Evolutionary conservation across 305 asterid genomes (phyloP).

Genomic region (Withania somnifera): DNA sequence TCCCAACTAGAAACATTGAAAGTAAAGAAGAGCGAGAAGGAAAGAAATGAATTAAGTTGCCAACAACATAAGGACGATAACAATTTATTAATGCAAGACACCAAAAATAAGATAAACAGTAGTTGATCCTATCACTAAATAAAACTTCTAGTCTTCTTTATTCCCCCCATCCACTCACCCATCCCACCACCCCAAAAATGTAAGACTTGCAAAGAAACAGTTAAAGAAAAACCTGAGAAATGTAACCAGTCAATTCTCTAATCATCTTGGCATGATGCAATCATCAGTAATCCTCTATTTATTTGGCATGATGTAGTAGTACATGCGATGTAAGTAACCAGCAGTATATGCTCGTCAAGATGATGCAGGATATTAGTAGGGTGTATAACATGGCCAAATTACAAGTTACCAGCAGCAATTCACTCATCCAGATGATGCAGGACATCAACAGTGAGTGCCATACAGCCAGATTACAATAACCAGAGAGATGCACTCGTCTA

Average conservation of each 20-base stretch:
- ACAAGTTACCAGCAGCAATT: neutral
- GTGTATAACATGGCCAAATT: neutral
- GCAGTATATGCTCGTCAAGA: neutral
- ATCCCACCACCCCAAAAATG: neutral
- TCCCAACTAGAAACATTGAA: neutral
- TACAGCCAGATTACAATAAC: conserved; percentile 6
- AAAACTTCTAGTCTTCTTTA: neutral
- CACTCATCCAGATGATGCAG: neutral
- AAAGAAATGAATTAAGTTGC: neutral
- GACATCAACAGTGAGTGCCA: neutral
- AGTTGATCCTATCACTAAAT: neutral
- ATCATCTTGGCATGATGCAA: neutral
- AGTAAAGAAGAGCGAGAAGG: neutral
- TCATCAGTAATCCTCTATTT: neutral
- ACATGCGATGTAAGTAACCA: neutral
- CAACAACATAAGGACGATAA: neutral
- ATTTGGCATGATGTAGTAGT: neutral
- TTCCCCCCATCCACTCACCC: no score
- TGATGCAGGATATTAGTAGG: neutral
- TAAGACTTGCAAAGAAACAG: neutral
- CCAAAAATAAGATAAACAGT: neutral
- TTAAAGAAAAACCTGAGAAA: neutral
- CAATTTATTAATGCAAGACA: neutral
- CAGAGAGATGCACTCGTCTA: neutral
- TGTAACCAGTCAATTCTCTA: neutral